Percentiles rank a stretch among this genome's conserved stretches.
These are phyloP conservation scores for Sporothrix euskadiensis DNA, from an alignment of 2,329 filamentous ascomycete genomes.

Conservation along the genomic window DNA sequence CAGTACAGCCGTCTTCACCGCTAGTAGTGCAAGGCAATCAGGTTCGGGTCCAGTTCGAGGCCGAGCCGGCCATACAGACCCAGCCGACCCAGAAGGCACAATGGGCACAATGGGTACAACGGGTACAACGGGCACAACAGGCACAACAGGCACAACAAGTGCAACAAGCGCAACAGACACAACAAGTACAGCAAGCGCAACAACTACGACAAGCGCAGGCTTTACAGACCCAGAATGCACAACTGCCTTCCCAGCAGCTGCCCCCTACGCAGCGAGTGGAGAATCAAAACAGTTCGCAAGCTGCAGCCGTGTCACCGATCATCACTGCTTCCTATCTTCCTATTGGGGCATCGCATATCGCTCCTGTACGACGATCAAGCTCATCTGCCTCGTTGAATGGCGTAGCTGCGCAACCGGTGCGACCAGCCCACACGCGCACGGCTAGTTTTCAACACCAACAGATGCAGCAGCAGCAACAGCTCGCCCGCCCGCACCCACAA, in stretches of 20 bases:
- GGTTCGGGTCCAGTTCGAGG: background rate
- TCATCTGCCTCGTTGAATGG: background rate
- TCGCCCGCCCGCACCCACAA: background rate
- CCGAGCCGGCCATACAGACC: background rate
- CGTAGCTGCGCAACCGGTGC: background rate
- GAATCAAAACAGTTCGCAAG: background rate
- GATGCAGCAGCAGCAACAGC: background rate
- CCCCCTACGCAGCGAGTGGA: background rate
- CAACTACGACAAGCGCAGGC: no score
- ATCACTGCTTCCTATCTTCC: background rate
- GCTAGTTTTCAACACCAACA: constrained; percentile 5
- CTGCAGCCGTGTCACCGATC: background rate
- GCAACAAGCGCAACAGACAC: background rate
- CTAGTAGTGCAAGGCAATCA: background rate
- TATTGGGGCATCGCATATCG: background rate
- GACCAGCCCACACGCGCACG: background rate
- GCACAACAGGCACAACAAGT: background rate
- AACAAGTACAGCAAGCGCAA: background rate
- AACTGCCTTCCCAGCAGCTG: background rate
- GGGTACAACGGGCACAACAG: background rate
- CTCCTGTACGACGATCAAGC: background rate
- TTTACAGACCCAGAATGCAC: background rate
- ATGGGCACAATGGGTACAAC: background rate
- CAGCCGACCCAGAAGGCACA: background rate
- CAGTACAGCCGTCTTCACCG: background rate